These are phyloP conservation scores for Leishmania guyanensis DNA, from an alignment of 208 protist species.

Conservation along the genomic window DNA sequence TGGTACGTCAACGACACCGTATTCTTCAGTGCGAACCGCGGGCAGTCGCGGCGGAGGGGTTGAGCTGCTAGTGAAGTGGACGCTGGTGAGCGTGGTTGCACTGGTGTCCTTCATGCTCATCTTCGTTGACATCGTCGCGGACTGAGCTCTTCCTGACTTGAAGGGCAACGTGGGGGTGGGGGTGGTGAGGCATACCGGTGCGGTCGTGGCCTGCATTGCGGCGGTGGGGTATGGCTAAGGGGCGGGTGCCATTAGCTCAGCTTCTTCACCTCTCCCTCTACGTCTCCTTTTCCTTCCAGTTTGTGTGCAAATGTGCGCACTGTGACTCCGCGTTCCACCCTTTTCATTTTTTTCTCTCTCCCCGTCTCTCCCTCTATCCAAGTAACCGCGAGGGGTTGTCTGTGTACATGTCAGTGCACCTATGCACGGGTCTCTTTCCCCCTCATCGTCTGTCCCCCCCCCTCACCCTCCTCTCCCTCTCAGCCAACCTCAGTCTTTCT, in stretches of 20 bases:
- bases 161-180: background rate
- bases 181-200: background rate
- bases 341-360: background rate
- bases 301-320: background rate
- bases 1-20: background rate
- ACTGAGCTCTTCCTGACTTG: slow-evolving; percentile 1
- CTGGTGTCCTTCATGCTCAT: slow-evolving; percentile 13
- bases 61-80: slow-evolving; percentile 25
- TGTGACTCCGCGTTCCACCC: background rate
- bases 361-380: too few relatives aligned
- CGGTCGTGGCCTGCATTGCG: background rate
- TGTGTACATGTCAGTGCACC: background rate
- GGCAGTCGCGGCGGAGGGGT: background rate
- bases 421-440: background rate
- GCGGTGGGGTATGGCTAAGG: background rate
- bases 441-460: too few relatives aligned
- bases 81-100: slow-evolving; percentile 19
- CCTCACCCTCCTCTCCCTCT: too few relatives aligned
- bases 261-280: background rate
- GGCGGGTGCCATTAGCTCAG: background rate
- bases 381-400: background rate
- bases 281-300: background rate
- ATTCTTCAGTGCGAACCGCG: background rate
- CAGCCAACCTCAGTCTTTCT: too few relatives aligned
- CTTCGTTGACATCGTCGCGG: slow-evolving; percentile 1